Base-by-base conservation (phyloP, 1,284 basidiomycete species). In the Fomitopsis pinicola region DNA sequence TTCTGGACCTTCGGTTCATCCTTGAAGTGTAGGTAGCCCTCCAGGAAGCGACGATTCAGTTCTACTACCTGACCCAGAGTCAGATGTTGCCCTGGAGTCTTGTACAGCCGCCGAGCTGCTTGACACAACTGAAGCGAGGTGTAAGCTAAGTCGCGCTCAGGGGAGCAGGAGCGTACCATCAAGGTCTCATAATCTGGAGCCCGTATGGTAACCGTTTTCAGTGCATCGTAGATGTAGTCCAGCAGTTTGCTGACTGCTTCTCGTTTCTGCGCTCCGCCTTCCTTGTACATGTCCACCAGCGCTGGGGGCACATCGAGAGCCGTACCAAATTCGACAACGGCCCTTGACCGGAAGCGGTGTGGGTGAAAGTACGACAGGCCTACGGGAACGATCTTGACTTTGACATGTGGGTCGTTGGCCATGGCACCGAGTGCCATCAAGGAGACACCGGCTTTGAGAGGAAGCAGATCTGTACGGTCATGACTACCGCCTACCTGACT, bases 341-440 rank as follows among this genome's bases (percentile, higher is more conserved):
- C 96, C 61, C 96, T 85, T 17, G 94, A 97, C 55, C 96, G 89
- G 80, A 98, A 98, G 64, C 91, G 88, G 76, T 98, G 92, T 0
- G 96, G 88, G 76, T 98, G 95, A 76, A 98, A 98, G 73, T 98
- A 98, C 9, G 92, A 94, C 42, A 98, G 79, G 15, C 96, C 96
- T 64, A 97, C 95, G 30, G 96, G 96, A 8, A 98, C 93, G 63
- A 98, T 93, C 74, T 93, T 93, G 69, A 98, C 94, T 67, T 88
- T 87, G 57, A 95, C 81, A 57, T 80, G 84, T n/a, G 94, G 88
- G 73, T 98, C 86, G 64, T 91, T 89, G 3, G 93, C 92, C 93
- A 98, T 96, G 1, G 96, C 95, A 40, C 96, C 96, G 5, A 98
- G 83, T n/a, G 96, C 95, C 95, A 98, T 98, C 67, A 98, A 85